These are phyloP conservation scores for Arachis stenosperma DNA, from an alignment of 306 rosid species.

Conservation along the genomic window DNA sequence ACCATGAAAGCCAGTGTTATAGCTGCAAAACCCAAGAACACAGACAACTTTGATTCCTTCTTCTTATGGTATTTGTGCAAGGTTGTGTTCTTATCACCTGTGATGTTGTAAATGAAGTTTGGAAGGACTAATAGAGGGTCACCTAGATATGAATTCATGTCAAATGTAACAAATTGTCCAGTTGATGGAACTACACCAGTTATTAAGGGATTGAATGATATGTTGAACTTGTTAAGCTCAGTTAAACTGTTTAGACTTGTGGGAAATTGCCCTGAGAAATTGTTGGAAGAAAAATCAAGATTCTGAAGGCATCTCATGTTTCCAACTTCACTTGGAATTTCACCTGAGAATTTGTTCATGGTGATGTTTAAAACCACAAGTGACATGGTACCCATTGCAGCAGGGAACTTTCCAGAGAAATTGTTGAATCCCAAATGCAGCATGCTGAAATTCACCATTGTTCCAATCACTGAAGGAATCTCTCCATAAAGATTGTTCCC, in stretches of 20 bases:
- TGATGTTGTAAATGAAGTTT: constrained; percentile 43
- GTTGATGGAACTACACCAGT: constrained; percentile 58
- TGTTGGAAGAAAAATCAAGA: constrained; percentile 83
- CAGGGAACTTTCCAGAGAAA: constrained; percentile 71
- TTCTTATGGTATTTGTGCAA: constrained; percentile 24
- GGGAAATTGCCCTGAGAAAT: constrained; percentile 81
- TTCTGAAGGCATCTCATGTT: constrained; percentile 62
- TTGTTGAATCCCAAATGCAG: constrained; percentile 69
- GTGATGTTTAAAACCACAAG: constrained; percentile 70
- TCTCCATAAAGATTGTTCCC: constrained; percentile 76
- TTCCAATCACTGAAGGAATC: constrained; percentile 69
- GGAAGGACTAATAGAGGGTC: constrained; percentile 70
- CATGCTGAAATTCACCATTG: constrained; percentile 72
- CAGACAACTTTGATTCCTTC: constrained; percentile 44
- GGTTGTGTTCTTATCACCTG: constrained; percentile 12
- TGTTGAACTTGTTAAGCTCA: constrained; percentile 83
- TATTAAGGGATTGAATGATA: constrained; percentile 79
- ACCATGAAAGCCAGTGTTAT: constrained; percentile 55
- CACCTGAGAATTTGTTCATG: constrained; percentile 73
- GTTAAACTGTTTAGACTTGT: constrained; percentile 59
- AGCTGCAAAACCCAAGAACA: constrained; percentile 44
- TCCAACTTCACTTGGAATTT: constrained; percentile 68
- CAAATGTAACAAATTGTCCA: constrained; percentile 83
- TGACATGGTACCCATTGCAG: constrained; percentile 57
- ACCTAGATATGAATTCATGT: constrained; percentile 65